phyloP scores from a whole-genome alignment of 495 filamentous ascomycete species.

The Cercophora samala region DNA sequence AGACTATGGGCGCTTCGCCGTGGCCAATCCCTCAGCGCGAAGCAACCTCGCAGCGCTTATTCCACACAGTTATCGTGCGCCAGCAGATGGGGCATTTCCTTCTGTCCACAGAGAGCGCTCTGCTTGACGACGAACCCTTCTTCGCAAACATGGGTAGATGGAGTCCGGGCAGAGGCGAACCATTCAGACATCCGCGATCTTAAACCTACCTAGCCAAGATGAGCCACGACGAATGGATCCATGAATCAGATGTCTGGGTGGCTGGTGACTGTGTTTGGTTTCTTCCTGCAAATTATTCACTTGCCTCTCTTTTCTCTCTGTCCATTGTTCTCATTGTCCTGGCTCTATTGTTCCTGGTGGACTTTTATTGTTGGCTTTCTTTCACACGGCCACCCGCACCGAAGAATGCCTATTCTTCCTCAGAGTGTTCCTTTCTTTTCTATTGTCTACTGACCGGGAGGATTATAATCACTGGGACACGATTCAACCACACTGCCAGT shows the following conservation, averaged over 20 bases:
- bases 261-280: not conserved
- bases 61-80: conserved; percentile 28
- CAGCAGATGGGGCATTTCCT: conserved; percentile 13
- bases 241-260: not conserved
- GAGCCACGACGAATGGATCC: not conserved
- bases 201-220: not conserved
- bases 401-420: conserved; percentile 19
- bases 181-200: conserved; percentile 17
- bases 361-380: conserved; percentile 19
- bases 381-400: not conserved
- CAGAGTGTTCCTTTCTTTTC: conserved; percentile 11
- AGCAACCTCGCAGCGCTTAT: conserved; percentile 33
- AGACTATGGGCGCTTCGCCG: conserved; percentile 22
- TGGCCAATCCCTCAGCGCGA: conserved; percentile 29
- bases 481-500: not conserved
- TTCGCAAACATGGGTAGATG: conserved; percentile 19
- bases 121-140: conserved; percentile 22
- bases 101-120: conserved; percentile 28
- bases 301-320: conserved; percentile 9
- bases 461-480: not conserved
- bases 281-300: not conserved
- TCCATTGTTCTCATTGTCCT: not conserved
- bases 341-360: conserved; percentile 10
- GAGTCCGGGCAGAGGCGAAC: conserved; percentile 15
- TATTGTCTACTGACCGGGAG: not conserved